Percentiles rank a stretch among this genome's conserved stretches.
These are phyloP conservation scores for Neurospora sp. DNA, from an alignment of 495 filamentous ascomycete species.

Conservation along the genomic window DNA sequence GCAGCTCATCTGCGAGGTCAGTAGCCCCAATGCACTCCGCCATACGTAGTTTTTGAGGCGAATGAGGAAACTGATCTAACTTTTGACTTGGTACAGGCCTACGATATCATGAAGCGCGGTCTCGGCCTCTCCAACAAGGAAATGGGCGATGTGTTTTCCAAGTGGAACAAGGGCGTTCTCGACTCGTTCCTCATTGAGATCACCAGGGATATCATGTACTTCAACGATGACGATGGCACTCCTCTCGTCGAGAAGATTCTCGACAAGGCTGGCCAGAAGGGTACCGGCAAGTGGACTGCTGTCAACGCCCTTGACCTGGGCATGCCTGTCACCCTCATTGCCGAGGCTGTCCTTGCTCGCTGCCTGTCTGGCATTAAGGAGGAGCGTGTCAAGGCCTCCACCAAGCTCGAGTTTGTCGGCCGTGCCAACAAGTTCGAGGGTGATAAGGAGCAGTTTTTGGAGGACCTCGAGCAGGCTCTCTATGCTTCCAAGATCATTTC, in stretches of 20 bases:
- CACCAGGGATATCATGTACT: conserved; percentile 94
- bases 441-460: conserved; percentile 85
- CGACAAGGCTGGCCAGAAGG: conserved; percentile 97
- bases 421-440: conserved; percentile 73
- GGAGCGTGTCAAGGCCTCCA: conserved; percentile 78
- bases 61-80: neutral
- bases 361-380: conserved; percentile 90
- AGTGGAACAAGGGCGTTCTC: conserved; percentile 98
- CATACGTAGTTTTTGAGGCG: neutral
- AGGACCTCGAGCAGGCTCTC: conserved; percentile 94
- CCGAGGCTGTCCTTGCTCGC: conserved; percentile 90
- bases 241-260: conserved; percentile 97
- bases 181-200: conserved; percentile 99
- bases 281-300: conserved; percentile 99
- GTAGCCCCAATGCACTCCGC: conserved; percentile 9
- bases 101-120: conserved; percentile 98
- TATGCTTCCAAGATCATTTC: conserved; percentile 99
- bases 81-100: conserved; percentile 52
- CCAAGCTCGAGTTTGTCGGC: conserved; percentile 60
- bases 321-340: conserved; percentile 97
- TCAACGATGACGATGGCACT: conserved; percentile 84
- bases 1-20: conserved; percentile 98
- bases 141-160: conserved; percentile 84
- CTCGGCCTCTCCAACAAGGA: conserved; percentile 76
- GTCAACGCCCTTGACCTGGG: conserved; percentile 97